Conservation (phyloP, 169 alveolate genomes). For the Plasmodium malariae region DNA sequence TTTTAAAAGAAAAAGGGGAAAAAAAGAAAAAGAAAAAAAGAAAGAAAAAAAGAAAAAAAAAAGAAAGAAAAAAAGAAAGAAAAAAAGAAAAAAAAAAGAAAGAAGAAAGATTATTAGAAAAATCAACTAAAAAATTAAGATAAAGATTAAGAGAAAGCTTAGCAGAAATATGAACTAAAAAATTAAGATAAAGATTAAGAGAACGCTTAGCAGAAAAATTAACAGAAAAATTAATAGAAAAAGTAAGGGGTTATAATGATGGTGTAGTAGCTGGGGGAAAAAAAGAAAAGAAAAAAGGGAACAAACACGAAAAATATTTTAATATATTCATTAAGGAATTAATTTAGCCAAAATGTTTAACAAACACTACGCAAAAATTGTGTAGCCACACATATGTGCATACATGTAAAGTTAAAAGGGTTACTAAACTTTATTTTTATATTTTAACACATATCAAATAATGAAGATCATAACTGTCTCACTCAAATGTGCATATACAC, state of each 20-base stretch:
- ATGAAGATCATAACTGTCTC: neutral
- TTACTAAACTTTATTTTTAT: no score
- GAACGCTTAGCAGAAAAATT: no score
- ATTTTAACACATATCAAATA: no score
- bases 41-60: neutral
- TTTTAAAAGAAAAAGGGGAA: slow-evolving; percentile 17
- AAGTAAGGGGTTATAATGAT: no score
- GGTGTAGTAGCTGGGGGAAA: no score
- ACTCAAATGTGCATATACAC: neutral
- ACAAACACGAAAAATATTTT: neutral
- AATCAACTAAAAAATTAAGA: neutral
- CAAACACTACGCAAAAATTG: neutral
- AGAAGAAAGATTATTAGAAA: neutral
- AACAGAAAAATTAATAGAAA: no score
- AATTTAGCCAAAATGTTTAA: slow-evolving; percentile 8
- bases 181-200: no score
- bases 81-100: neutral
- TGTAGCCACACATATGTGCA: neutral
- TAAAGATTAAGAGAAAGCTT: neutral
- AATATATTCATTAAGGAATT: slow-evolving; percentile 4
- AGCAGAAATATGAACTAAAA: neutral
- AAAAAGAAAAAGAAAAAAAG: neutral
- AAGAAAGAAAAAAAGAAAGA: neutral
- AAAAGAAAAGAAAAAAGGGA: no score
- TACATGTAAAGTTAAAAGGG: neutral